Percentiles rank a stretch among this genome's conserved stretches.
Evolutionary conservation across 139 green algal genomes (phyloP).

Genomic region (Volvox africanus): DNA sequence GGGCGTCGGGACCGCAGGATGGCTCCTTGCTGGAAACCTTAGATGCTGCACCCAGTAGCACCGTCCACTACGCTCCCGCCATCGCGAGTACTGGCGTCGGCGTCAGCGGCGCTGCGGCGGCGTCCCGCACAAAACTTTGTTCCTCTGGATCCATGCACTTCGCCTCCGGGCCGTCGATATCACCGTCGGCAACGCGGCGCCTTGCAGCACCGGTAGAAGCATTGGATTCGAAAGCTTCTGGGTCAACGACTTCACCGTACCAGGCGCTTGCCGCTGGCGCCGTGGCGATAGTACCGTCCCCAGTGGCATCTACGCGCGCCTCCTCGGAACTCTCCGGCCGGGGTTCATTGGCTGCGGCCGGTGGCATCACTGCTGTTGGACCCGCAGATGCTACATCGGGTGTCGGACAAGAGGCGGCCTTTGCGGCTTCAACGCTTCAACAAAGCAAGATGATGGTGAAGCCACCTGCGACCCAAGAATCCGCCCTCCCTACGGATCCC

Average conservation of each 20-base stretch:
- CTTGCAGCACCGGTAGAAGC: background rate
- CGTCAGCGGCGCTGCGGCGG: background rate
- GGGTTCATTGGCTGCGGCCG: background rate
- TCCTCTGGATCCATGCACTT: background rate
- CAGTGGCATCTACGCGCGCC: background rate
- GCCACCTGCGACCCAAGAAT: too few species aligned
- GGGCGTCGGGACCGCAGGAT: background rate
- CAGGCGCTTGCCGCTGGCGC: too few species aligned
- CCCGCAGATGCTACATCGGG: too few species aligned
- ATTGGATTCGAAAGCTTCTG: too few species aligned
- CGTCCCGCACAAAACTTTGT: too few species aligned
- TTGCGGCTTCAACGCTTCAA: too few species aligned
- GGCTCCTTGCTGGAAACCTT: background rate
- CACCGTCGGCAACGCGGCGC: background rate
- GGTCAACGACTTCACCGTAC: background rate
- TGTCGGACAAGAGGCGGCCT: too few species aligned
- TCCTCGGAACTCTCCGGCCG: background rate
- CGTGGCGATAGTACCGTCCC: background rate
- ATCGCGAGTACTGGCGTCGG: background rate
- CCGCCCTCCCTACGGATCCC: too few species aligned
- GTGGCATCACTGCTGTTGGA: background rate
- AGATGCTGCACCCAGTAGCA: background rate
- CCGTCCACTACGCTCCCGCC: background rate
- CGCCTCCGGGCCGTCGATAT: background rate
- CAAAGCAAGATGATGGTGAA: too few species aligned